Percentiles rank a stretch among this genome's conserved stretches.
Evolutionary conservation across 83 land plant genomes (phyloP).

Genomic region (Picea engelmannii): DNA sequence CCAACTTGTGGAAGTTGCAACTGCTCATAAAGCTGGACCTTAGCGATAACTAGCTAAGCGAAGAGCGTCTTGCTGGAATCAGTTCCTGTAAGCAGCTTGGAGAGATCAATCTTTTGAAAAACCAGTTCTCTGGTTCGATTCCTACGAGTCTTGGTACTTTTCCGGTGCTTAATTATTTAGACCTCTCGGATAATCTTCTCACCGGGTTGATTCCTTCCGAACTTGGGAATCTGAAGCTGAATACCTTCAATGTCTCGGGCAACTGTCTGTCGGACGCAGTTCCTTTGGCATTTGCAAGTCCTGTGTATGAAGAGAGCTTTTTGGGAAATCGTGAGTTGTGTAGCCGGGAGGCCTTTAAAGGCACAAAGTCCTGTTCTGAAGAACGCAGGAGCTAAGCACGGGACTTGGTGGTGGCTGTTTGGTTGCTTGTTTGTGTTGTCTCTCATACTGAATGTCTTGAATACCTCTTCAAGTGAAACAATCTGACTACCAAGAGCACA

Average conservation of each 20-base stretch:
- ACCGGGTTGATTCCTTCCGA: constrained; percentile 48
- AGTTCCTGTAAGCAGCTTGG: no score
- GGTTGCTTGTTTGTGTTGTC: constrained; percentile 41
- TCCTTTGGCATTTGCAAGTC: constrained; percentile 36
- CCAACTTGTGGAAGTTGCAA: constrained; percentile 17
- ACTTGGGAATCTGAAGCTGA: no score
- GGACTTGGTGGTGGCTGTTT: no score
- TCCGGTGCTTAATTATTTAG: no score
- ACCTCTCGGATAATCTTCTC: constrained; percentile 33
- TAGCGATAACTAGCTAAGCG: constrained; percentile 29
- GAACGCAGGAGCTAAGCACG: no score
- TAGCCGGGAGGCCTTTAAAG: constrained; percentile 19
- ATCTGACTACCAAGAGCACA: no score
- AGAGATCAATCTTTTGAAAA: neutral
- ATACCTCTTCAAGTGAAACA: no score
- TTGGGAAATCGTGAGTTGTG: constrained; percentile 29
- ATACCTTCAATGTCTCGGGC: constrained; percentile 20
- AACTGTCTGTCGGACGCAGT: constrained; percentile 50
- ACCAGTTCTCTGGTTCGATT: constrained; percentile 47
- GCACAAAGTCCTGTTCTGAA: no score
- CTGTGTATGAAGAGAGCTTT: constrained; percentile 26
- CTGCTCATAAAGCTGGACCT: constrained; percentile 40
- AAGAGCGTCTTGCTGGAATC: constrained; percentile 16
- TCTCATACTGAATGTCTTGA: constrained; percentile 9
- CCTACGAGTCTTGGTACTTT: constrained; percentile 39